Evolutionary conservation across 495 filamentous ascomycete genomes (phyloP), one percentile per base, ranked within the genome.

Genomic region (Hapsidospora chrysogenum): DNA sequence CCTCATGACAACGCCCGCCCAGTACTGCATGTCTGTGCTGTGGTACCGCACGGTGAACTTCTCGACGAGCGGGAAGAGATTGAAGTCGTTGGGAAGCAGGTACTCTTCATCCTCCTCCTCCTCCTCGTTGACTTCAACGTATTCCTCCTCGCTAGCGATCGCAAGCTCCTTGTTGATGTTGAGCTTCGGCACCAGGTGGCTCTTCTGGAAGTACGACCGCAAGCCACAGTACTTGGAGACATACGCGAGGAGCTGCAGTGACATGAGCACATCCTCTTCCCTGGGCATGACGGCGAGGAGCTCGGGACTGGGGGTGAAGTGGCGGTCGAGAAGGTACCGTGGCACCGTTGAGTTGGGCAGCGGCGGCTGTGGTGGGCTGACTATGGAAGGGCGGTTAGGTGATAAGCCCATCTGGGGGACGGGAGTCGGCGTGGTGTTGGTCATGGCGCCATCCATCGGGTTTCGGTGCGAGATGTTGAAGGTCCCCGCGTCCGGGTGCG

Each of bases 181-280:
- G 38, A 97, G 72, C 46, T 73, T 81, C 2, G 89, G 89, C 2
- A 97, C 89, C 8, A 96, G 70, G 48, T 97, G 89, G 27, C 85
- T 87, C 46, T 78, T 66, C 52, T 97, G 87, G 54, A 97, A 97
- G 54, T 93, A 97, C 15, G 81, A 74, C 10, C 89, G 72, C 23
- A 97, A 70, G 46, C 92, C 85, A 70, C 89, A 95, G 55, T 97
- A 97, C 55, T 97, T 97, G 20, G 86, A 94, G 38, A 97, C 85
- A 49, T 97, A 97, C 3, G 89, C 89, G 18, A 97, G 70, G 6
- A 97, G 72, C 57, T 97, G 89, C n/a, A 97, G 67, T 0, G 89
- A 94, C 85, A 95, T 92, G 42, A 97, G 60, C 11, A 97, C 89
- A 48, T 97, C 89, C 49, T 97, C 89, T 43, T 96, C 89, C 25